Evolutionary conservation across 768 basidiomycete genomes (phyloP), one percentile per base, ranked within the genome.

Genomic region (Rhodotorula babjevae): DNA sequence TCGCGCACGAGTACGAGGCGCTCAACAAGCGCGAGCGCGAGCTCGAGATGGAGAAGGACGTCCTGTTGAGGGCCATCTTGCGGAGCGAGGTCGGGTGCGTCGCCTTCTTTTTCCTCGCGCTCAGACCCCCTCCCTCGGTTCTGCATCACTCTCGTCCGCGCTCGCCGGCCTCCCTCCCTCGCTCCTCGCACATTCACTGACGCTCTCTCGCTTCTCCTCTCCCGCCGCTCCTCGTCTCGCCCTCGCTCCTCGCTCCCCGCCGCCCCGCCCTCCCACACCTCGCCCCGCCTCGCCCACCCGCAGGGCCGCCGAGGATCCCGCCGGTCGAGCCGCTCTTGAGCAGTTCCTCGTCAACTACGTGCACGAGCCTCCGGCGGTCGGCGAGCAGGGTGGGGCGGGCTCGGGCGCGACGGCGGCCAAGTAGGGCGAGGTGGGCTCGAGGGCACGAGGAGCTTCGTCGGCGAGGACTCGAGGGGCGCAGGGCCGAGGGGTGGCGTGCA

Each of bases 1-100:
- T 93, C 52, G 81, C 85, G 44, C 86, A 87, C 73, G 89, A 93
- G 79, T 81, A 91, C 73, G 84, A 86, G 49, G 81, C 83, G 25
- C 80, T 85, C 15, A 84, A 85, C 69, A 80, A 81, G 8, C 87
- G 90, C 71, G 83, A 83, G 75, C 60, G 65, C 15, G 77, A 75
- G 58, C 60, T 81, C 57, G 66, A 67, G 60, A 71, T 68, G 27
- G 78, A 72, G 60, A 80, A 79, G 57, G 81, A 82, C 57, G 77
- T 25, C 83, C 83, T 68, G 83, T 83, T 65, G 84, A 84, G 80
- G 82, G 84, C 53, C 83, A 84, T 67, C 80, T 83, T 57, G 67
- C 36, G 57, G 47, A 61, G 57, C 25, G 77, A 79, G 52, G 23
- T 76, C 16, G 76, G 76, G 76, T 77, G 58, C n/a, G 62, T 63